phyloP scores from a whole-genome alignment of 2,329 filamentous ascomycete species.

The Claviceps arundinis region DNA sequence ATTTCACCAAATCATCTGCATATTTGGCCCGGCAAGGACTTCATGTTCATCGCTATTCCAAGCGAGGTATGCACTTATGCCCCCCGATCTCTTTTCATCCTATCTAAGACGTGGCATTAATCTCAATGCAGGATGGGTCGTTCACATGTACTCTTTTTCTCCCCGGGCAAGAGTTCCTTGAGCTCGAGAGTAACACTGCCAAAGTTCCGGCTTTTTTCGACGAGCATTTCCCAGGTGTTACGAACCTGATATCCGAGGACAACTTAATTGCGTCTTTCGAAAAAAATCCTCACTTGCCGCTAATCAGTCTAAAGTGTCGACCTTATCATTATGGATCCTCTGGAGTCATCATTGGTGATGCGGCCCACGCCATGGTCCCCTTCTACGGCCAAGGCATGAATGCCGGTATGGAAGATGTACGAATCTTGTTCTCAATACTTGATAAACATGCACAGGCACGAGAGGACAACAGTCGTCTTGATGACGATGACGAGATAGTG shows the following conservation, averaged over 20 bases:
- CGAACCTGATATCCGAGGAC: slow-evolving; percentile 50
- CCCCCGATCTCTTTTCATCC: not conserved
- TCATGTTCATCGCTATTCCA: slow-evolving; percentile 98
- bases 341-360: slow-evolving; percentile 80
- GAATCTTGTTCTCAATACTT: slow-evolving; percentile 69
- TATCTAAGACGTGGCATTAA: slow-evolving; percentile 7
- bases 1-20: slow-evolving; percentile 91
- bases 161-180: slow-evolving; percentile 53
- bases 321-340: slow-evolving; percentile 72
- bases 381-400: slow-evolving; percentile 99
- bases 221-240: slow-evolving; percentile 74
- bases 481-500: slow-evolving; percentile 19
- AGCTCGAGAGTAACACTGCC: slow-evolving; percentile 50
- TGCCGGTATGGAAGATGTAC: slow-evolving; percentile 85
- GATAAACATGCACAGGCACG: slow-evolving; percentile 47
- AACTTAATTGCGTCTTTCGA: slow-evolving; percentile 64
- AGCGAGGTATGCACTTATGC: slow-evolving; percentile 34
- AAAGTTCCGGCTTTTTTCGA: slow-evolving; percentile 63
- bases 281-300: slow-evolving; percentile 74
- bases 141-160: slow-evolving; percentile 95
- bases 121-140: slow-evolving; percentile 54
- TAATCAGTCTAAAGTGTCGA: slow-evolving; percentile 86
- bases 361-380: slow-evolving; percentile 93
- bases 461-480: slow-evolving; percentile 27
- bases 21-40: slow-evolving; percentile 88